A percentile compares a stretch with the other conserved stretches of the same genome.
Evolutionary conservation across 2,329 filamentous ascomycete genomes (phyloP).

Genomic region (Chaetothyriales sp.): DNA sequence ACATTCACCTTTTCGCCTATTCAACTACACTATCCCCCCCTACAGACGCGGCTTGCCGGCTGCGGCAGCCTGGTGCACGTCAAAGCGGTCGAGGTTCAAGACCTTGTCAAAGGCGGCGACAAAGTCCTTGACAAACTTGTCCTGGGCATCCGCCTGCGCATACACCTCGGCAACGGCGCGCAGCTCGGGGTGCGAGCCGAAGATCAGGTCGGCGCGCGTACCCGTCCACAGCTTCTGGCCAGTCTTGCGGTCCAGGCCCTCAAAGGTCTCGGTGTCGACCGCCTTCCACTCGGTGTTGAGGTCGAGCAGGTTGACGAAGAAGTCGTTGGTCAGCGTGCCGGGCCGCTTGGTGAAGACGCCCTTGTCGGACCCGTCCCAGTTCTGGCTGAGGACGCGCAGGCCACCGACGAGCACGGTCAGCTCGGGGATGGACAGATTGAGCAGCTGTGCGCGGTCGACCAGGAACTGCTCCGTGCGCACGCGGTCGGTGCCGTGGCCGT

Average conservation of each 20-base stretch:
- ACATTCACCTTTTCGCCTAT: no score
- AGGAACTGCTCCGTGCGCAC: constrained; percentile 56
- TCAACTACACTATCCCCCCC: not conserved
- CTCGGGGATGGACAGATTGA: constrained; percentile 58
- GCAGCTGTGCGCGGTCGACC: constrained; percentile 57
- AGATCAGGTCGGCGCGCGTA: constrained; percentile 55
- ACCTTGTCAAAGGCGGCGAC: constrained; percentile 60
- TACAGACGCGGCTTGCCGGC: constrained; percentile 6
- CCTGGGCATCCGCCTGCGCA: constrained; percentile 42
- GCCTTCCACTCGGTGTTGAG: constrained; percentile 52
- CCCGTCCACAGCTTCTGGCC: constrained; percentile 55
- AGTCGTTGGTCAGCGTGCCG: constrained; percentile 62
- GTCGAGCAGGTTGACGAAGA: constrained; percentile 68
- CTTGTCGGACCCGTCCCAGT: constrained; percentile 54
- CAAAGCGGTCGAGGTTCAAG: constrained; percentile 59
- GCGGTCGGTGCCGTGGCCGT: constrained; percentile 48
- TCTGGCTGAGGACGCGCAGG: constrained; percentile 54
- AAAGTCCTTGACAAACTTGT: constrained; percentile 60
- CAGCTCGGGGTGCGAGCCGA: constrained; percentile 62
- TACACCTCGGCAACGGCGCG: constrained; percentile 60
- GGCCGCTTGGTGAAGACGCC: constrained; percentile 57
- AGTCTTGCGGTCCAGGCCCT: constrained; percentile 52
- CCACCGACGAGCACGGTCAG: constrained; percentile 59
- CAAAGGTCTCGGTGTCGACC: constrained; percentile 43
- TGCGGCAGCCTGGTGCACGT: constrained; percentile 27